phyloP scores from a whole-genome alignment of 208 protist species.

The Crithidia acanthocephali region DNA sequence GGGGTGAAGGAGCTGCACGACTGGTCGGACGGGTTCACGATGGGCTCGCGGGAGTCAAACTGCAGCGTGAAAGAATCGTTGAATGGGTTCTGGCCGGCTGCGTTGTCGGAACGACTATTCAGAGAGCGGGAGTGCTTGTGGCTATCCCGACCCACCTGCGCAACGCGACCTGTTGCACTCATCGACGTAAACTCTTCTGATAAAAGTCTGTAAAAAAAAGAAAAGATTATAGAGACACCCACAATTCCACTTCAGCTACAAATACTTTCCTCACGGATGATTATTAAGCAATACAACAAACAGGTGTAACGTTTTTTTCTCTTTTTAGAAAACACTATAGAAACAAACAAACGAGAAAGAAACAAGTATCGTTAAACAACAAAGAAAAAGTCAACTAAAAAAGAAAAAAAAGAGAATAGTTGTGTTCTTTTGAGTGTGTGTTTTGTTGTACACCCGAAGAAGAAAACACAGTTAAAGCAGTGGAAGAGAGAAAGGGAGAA shows the following conservation, averaged over 20 bases:
- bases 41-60: conserved; percentile 2
- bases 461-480: no score
- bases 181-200: not conserved
- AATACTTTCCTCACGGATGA: not conserved
- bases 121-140: not conserved
- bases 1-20: not conserved
- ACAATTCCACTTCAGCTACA: not conserved
- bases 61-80: conserved; percentile 7
- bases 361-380: not conserved
- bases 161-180: not conserved
- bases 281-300: not conserved
- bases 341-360: not conserved
- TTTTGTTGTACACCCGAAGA: no score
- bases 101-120: not conserved
- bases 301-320: no score
- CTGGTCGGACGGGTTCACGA: not conserved
- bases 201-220: not conserved
- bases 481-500: not conserved
- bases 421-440: no score
- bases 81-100: not conserved
- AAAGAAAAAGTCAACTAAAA: not conserved
- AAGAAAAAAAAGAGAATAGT: no score
- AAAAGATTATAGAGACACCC: not conserved
- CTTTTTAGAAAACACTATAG: not conserved
- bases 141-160: not conserved